Conservation (phyloP, 345 rosid genomes). For the Gossypium rotundifolium region DNA sequence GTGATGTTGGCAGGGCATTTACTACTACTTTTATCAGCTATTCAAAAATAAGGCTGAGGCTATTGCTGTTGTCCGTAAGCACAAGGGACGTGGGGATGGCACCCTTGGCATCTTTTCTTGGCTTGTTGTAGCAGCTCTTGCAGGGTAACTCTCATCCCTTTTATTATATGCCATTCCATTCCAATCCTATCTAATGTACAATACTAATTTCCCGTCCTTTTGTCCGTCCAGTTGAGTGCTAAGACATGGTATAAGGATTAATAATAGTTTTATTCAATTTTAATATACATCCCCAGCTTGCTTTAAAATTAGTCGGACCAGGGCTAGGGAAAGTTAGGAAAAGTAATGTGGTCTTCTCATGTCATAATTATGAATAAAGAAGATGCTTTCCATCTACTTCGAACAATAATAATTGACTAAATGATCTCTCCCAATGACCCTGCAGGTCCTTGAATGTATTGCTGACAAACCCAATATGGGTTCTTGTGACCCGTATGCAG, state of each 20-base stretch:
- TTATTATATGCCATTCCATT: neutral
- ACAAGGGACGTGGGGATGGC: conserved; percentile 51
- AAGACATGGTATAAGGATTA: neutral
- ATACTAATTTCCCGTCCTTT: neutral
- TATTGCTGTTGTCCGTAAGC: conserved; percentile 40
- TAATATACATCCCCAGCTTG: neutral
- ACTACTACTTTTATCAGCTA: conserved; percentile 63
- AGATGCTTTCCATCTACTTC: neutral
- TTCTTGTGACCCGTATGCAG: conserved; percentile 74
- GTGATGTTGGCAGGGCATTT: conserved; percentile 44
- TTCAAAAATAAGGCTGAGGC: conserved; percentile 62
- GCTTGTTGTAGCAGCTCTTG: conserved; percentile 64
- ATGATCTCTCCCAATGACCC: conserved; percentile 9
- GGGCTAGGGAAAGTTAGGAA: neutral
- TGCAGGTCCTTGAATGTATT: conserved; percentile 63
- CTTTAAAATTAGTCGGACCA: neutral
- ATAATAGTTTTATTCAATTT: neutral
- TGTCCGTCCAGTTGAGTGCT: neutral
- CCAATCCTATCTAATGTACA: neutral
- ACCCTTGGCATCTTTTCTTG: conserved; percentile 56
- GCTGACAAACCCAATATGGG: conserved; percentile 61
- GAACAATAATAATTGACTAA: neutral
- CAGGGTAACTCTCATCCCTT: conserved; percentile 35
- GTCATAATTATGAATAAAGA: neutral
- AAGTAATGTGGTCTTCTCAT: no score